These are phyloP conservation scores for Termitomyces eurrhizus DNA, from an alignment of 768 basidiomycete species.

Conservation along the genomic window DNA sequence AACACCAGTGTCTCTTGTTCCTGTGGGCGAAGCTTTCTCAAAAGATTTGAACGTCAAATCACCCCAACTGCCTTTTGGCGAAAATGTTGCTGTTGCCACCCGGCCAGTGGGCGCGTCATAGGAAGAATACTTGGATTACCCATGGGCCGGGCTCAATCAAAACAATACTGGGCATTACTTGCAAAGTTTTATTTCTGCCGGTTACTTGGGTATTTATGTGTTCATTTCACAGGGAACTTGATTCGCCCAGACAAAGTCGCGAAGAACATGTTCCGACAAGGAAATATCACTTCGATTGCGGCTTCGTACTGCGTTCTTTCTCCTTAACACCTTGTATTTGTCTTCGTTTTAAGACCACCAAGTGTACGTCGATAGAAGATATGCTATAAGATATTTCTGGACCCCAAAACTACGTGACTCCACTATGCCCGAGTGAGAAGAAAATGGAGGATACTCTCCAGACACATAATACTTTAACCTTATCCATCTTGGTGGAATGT, in stretches of 20 bases:
- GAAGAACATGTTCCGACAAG: constrained; percentile 12
- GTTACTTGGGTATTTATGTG: constrained; percentile 41
- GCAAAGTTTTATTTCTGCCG: constrained; percentile 24
- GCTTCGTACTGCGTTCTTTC: constrained; percentile 11
- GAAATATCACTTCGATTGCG: constrained; percentile 14
- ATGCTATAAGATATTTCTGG: constrained; percentile 27
- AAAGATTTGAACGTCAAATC: constrained; percentile 52
- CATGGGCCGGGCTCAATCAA: constrained; percentile 11
- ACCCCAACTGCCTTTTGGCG: constrained; percentile 57
- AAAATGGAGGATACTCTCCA: not conserved
- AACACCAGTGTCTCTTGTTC: constrained; percentile 24
- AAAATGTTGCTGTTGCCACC: constrained; percentile 54
- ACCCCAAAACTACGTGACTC: not conserved
- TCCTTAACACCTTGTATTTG: constrained; percentile 26
- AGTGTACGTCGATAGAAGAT: constrained; percentile 35
- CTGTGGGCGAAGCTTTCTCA: constrained; percentile 32
- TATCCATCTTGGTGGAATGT: not conserved
- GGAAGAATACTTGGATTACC: constrained; percentile 17
- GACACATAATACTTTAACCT: not conserved
- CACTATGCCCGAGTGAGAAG: not conserved
- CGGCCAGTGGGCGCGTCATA: constrained; percentile 38
- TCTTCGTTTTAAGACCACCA: constrained; percentile 31
- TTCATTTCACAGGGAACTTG: constrained; percentile 29
- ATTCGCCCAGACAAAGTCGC: constrained; percentile 14
- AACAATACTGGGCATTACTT: constrained; percentile 9